Base-by-base conservation (phyloP, 169 alveolate species). In the Cyclospora cayetanensis region DNA sequence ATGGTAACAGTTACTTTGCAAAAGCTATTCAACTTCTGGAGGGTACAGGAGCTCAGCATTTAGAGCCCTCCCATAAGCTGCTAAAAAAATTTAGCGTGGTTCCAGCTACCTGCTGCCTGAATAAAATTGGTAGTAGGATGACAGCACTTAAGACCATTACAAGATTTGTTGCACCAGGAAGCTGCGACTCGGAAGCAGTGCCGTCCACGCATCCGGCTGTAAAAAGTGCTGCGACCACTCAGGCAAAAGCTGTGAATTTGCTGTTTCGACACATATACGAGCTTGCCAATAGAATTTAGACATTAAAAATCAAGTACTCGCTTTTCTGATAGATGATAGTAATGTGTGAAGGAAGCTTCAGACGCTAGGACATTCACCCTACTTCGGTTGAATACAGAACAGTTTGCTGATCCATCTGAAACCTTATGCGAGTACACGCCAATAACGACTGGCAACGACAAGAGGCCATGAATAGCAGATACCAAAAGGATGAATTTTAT, bases 171-270 rank as follows among this genome's bases (percentile, higher is more conserved):
- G 87, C 50, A 35, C 53, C 90, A 11, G 93, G 93, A 9, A 89
- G 7, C 29, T 42, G 60, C 15, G 93, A 89, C 79, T 82, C 84
- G 80, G 89, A 66, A 35, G 83, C 93, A 27, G 37, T 34, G 35
- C 31, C 70, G 22, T 89, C 83, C 1, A 89, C 25, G 83, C 93
- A 89, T 34, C 93, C 93, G 37, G 93, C 93, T 5, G 93, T 89
- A 31, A 82, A 68, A 34, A 89, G 72, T 34, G 46, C 93, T 89
- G 93, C 29, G 22, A 3, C 9, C 9, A 42, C 18, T 50, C 70
- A 83, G 66, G 25, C 66, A 39, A 9, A 29, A 37, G 3, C 76
- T 22, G 37, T 63, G 29, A 63, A 25, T 20, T 9, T 20, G 29
- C 29, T 50, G 18, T 18, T 25, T 12, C 39, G 11, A 11, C 35